Evolutionary conservation across 768 basidiomycete genomes (phyloP), one percentile per base, ranked within the genome.

Genomic region (Cantharellus cinnabarinus): DNA sequence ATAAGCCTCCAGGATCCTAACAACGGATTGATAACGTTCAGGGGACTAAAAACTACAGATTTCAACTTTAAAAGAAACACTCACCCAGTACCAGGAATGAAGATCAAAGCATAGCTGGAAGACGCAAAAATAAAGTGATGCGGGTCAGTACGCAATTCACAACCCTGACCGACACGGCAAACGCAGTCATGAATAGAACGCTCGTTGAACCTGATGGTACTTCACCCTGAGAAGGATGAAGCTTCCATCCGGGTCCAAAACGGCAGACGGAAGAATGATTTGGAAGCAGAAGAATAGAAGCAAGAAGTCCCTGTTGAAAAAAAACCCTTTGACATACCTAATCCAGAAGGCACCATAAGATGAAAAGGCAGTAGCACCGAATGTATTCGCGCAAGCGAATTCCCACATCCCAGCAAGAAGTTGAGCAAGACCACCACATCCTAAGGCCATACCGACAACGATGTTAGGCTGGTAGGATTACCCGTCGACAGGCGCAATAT

Each of bases 381-480:
- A 62, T 35, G 62, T 62, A 50, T 62, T 63, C 51, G 62, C 87
- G 88, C 83, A 90, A 87, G 50, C 90, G 90, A 7, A 76, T 81
- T 82, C 82, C 87, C 87, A 89, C 83, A 90, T 88, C 48, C 90
- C 90, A 39, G 89, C 89, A 42, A 91, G 71, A 52, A 93, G 74
- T 67, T 93, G 90, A 7, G 76, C 82, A 40, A 91, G 79, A 61
- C 90, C 90, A 63, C 89, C 90, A 62, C 79, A 79, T 70, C 81
- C 85, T 63, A 87, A 66, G 35, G 88, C 87, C 88, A 93, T 89
- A 56, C 88, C 90, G 55, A 89, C 76, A 54, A 89, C 79, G 38
- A 80, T 77, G 60, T 89, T 88, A 44, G 85, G 80, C 3, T 57
- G 41, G 2, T 29, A 29, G 20, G 20, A 29, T 29, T 29, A 29